Evolutionary conservation across 805 yeast genomes (phyloP), one percentile per base, ranked within the genome.

Genomic region (Candida sithepensis): DNA sequence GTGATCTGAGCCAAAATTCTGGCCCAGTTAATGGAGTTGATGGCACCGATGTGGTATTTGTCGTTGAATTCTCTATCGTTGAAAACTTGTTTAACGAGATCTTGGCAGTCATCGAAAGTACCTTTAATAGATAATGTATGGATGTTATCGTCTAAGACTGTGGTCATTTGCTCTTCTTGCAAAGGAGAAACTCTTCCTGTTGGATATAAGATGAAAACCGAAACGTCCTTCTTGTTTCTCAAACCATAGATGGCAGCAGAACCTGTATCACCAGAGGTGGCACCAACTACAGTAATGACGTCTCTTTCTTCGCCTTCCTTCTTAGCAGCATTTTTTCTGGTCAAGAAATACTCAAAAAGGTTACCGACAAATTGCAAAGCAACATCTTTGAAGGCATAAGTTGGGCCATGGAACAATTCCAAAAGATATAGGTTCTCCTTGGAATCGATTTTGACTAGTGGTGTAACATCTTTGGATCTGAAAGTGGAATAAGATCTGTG

Each of bases 191-290:
- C 94, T 67, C 97, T 83, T 43, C 98, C 99, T 8, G 96, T 88
- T 60, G 99, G 99, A 65, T 92, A 94, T 59, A 94, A 73, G 55
- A 94, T 94, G 70, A 94, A 94, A 20, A 94, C 99, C 26, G 95
- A 86, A n/a, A 94, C 97, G 67, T 94, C 98, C 70, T 90, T 87
- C 72, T 94, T 94, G 67, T 95, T 95, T 72, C 99, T 81, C 57
- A 94, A 78, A 46, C 99, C 99, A 70, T 94, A 94, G 57, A 94
- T 94, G 53, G 99, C 99, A 46, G 99, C 99, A 45, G 96, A 87
- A 50, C 99, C 99, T 41, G 99, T 94, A 63, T 94, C 99, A 64
- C 99, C 99, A 41, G 96, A 86, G 23, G 99, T 94, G 39, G 99
- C 99, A 63, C 99, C 99, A 49, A 94, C 97, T 55, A 94, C 98